These are phyloP conservation scores for Albizia julibrissin DNA, from an alignment of 306 rosid genomes.

Conservation along the genomic window DNA sequence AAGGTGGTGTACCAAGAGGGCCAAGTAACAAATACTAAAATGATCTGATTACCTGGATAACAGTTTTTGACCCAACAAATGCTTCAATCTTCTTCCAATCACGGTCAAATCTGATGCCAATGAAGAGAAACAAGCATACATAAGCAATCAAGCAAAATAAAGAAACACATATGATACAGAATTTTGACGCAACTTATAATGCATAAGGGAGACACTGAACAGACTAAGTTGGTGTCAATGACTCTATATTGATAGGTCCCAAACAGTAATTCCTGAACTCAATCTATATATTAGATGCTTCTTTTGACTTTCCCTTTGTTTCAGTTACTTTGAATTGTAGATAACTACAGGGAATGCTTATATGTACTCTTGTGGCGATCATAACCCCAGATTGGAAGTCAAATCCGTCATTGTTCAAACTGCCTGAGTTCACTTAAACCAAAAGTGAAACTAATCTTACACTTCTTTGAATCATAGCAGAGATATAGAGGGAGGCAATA, in stretches of 20 bases:
- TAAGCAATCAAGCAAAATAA: not conserved
- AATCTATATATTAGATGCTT: not conserved
- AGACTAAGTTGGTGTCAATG: not conserved
- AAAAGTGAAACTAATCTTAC: not conserved
- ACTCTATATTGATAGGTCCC: not conserved
- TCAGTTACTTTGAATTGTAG: not conserved
- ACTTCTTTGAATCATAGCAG: not conserved
- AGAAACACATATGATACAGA: not conserved
- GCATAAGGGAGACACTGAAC: not conserved
- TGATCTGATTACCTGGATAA: conserved; percentile 51
- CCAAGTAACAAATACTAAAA: not conserved
- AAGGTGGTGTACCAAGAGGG: not conserved
- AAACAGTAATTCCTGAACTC: not conserved
- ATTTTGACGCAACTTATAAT: not conserved
- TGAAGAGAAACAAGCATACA: not conserved
- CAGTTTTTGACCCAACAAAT: conserved; percentile 71
- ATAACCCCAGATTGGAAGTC: not conserved
- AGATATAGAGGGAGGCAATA: not conserved
- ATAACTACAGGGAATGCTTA: not conserved
- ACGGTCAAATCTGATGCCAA: conserved; percentile 56
- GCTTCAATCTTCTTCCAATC: conserved; percentile 89
- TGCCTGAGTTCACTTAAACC: not conserved
- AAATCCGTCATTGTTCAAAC: not conserved
- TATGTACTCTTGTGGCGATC: not conserved
- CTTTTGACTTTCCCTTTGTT: not conserved